phyloP scores from a whole-genome alignment of 2,329 filamentous ascomycete genomes.

The Paramyrothecium roridum region DNA sequence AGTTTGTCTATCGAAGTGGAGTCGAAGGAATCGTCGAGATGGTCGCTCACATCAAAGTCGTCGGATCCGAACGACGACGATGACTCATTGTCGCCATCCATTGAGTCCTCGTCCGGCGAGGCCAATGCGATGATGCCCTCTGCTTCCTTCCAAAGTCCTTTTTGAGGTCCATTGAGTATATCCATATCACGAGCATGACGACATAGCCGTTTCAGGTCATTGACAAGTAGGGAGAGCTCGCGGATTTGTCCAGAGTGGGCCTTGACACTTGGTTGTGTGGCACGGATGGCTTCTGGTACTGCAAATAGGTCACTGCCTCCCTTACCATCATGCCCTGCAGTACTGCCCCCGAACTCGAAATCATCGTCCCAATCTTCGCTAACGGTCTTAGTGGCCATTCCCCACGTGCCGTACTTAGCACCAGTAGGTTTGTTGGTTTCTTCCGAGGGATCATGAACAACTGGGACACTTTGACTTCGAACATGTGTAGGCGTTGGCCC shows the following conservation, averaged over 20 bases:
- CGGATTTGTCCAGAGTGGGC: slow-evolving; percentile 81
- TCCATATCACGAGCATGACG: slow-evolving; percentile 66
- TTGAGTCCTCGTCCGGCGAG: slow-evolving; percentile 57
- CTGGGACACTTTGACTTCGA: slow-evolving; percentile 77
- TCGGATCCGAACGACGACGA: not conserved
- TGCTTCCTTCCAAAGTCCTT: slow-evolving; percentile 71
- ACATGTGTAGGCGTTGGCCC: slow-evolving; percentile 68
- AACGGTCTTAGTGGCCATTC: slow-evolving; percentile 71
- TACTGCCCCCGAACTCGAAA: slow-evolving; percentile 67
- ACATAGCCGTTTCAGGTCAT: slow-evolving; percentile 76
- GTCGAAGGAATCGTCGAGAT: slow-evolving; percentile 45
- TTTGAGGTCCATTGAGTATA: slow-evolving; percentile 58
- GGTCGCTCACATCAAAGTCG: slow-evolving; percentile 36
- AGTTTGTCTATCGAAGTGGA: slow-evolving; percentile 38
- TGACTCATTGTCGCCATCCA: not conserved
- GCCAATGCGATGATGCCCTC: slow-evolving; percentile 87
- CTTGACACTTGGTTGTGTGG: slow-evolving; percentile 77
- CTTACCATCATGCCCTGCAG: slow-evolving; percentile 30
- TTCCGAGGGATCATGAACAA: slow-evolving; percentile 61
- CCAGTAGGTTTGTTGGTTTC: slow-evolving; percentile 46
- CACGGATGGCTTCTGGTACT: slow-evolving; percentile 73
- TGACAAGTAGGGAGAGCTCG: slow-evolving; percentile 77
- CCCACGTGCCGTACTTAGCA: slow-evolving; percentile 79
- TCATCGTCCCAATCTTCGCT: slow-evolving; percentile 91
- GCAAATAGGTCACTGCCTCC: slow-evolving; percentile 29